Percentiles rank a stretch among this genome's conserved stretches.
phyloP scores from a whole-genome alignment of 1,139 yeast species.

The Candida dubliniensis region DNA sequence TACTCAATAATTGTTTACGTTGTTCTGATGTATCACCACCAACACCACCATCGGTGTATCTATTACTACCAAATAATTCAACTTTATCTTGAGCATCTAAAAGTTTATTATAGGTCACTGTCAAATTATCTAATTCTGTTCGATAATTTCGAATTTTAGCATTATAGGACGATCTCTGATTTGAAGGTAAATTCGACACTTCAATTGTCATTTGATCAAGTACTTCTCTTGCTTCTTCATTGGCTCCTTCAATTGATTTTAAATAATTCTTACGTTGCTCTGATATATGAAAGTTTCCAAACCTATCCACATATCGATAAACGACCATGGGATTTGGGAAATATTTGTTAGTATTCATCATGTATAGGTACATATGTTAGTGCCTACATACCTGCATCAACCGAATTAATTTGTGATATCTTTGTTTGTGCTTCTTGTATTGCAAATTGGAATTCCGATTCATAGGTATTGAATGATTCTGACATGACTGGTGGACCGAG shows the following conservation, averaged over 20 bases:
- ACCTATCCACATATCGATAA: neutral
- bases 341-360: too few relatives aligned
- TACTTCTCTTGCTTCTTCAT: slow-evolving; percentile 78
- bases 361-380: too few relatives aligned
- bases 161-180: slow-evolving; percentile 65
- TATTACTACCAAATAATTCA: slow-evolving; percentile 60
- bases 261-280: slow-evolving; percentile 51
- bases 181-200: slow-evolving; percentile 76
- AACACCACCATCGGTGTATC: slow-evolving; percentile 34
- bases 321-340: neutral
- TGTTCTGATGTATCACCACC: slow-evolving; percentile 57
- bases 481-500: slow-evolving; percentile 35
- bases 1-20: slow-evolving; percentile 75
- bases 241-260: slow-evolving; percentile 62
- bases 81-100: slow-evolving; percentile 65
- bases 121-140: slow-evolving; percentile 57
- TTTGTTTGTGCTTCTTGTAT: slow-evolving; percentile 69
- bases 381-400: slow-evolving; percentile 49
- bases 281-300: slow-evolving; percentile 16
- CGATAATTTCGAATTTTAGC: slow-evolving; percentile 70
- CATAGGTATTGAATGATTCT: slow-evolving; percentile 67
- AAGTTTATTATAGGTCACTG: slow-evolving; percentile 49
- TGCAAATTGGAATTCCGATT: slow-evolving; percentile 72
- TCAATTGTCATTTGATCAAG: slow-evolving; percentile 80
- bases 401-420: slow-evolving; percentile 55